Base-by-base conservation (phyloP, 148 eudicot genomes). In the Chenopodium quinoa region DNA sequence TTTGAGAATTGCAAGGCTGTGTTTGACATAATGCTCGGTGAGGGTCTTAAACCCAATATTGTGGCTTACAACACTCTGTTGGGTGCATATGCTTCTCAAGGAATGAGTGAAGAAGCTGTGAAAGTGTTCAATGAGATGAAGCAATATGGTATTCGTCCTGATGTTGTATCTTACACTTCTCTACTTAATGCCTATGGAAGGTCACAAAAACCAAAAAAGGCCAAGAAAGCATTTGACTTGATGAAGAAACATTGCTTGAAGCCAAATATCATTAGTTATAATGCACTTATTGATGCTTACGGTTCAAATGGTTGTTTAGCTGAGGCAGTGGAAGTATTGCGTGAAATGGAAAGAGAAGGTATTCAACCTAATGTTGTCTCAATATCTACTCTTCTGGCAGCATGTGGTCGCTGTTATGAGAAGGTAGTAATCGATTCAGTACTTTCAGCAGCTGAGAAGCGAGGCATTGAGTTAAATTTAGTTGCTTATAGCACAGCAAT, bases 241-340 rank as follows among this genome's bases (percentile, higher is more conserved):
- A 92, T 95, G 91, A 90, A 86, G 82, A 80, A 67, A 32, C 89
- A 90, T 66, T 86, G 89, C 34, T 86, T 88, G 82, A 95, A 92
- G 87, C 99, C 97, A 54, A 93, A 93, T 85, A n/a, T 95, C 75
- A 92, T 95, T 31, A 90, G 82, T 86, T 95, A 89, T 75, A 95
- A 95, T 89, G 97, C 98, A 14, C 91, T 95, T 29, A 93, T 95
- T 79, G 95, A 95, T 86, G 97, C 99, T n/a, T 93, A 89, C 82
- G 97, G 97, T 82, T 91, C 99, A 70, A 95, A 85, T 81, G 95
- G 97, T 44, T 71, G 82, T 84, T 84, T 92, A 82, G 86, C 91
- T 58, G 91, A 95, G 85, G 97, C 99, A 64, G 92, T 93, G 75
- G 92, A 88, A 48, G 86, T 93, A 81, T 86, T 95, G 66, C 93